phyloP scores from a whole-genome alignment of 169 alveolate species.

The Eimeria zaria region DNA sequence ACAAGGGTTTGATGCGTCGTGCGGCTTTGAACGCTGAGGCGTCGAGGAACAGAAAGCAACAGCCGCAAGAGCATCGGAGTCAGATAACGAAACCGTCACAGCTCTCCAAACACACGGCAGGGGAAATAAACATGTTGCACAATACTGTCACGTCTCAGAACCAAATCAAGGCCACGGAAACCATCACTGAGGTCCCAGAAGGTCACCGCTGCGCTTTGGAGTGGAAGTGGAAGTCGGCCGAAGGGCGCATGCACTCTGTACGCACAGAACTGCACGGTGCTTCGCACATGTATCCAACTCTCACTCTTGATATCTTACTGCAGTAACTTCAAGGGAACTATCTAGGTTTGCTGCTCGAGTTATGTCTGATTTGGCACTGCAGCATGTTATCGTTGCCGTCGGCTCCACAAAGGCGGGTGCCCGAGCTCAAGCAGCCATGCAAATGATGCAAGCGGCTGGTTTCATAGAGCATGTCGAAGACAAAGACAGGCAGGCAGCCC shows the following conservation, averaged over 20 bases:
- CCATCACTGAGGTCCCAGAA: constrained; percentile 62
- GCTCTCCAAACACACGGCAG: constrained; percentile 81
- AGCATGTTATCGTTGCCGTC: constrained; percentile 69
- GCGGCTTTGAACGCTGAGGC: constrained; percentile 73
- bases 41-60: constrained; percentile 62
- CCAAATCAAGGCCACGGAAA: constrained; percentile 78
- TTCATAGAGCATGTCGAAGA: constrained; percentile 78
- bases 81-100: constrained; percentile 55
- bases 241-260: constrained; percentile 77
- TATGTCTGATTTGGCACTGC: neutral
- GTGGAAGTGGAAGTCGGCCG: constrained; percentile 80
- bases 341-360: too few relatives aligned
- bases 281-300: neutral
- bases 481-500: constrained; percentile 80
- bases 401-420: constrained; percentile 80
- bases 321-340: neutral
- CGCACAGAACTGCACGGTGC: neutral
- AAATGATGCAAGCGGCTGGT: constrained; percentile 81
- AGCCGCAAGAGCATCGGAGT: constrained; percentile 69
- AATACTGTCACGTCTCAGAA: constrained; percentile 64
- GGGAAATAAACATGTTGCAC: constrained; percentile 80
- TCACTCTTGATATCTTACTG: neutral
- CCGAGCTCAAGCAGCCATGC: constrained; percentile 83
- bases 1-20: constrained; percentile 52
- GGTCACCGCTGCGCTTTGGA: constrained; percentile 79